Percentiles rank a stretch among this genome's conserved stretches.
phyloP scores from a whole-genome alignment of 441 rosid species.

The Iberis amara region DNA sequence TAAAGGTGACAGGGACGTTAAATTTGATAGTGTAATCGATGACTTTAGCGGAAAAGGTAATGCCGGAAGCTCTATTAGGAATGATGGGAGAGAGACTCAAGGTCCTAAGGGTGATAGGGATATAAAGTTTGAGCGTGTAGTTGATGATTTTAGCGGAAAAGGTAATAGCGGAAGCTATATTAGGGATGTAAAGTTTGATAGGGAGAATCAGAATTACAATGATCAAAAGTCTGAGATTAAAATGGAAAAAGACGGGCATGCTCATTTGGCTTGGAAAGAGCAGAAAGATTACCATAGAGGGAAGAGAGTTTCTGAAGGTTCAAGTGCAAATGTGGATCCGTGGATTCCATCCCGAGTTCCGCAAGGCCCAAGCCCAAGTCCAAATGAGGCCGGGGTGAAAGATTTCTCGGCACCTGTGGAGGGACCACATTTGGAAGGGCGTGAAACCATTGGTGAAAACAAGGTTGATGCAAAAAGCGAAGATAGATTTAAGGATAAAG shows the following conservation, averaged over 20 bases:
- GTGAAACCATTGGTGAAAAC: slow-evolving; percentile 80
- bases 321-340: slow-evolving; percentile 47
- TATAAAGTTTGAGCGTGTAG: slow-evolving; percentile 52
- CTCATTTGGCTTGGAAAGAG: slow-evolving; percentile 78
- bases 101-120: slow-evolving; percentile 60
- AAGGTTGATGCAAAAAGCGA: slow-evolving; percentile 73
- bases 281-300: slow-evolving; percentile 78
- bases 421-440: slow-evolving; percentile 53
- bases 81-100: slow-evolving; percentile 59
- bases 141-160: slow-evolving; percentile 44
- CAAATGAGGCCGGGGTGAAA: slow-evolving; percentile 48
- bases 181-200: slow-evolving; percentile 38
- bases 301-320: slow-evolving; percentile 60
- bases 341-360: slow-evolving; percentile 59
- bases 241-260: slow-evolving; percentile 65
- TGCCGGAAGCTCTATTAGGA: slow-evolving; percentile 31
- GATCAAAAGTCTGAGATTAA: slow-evolving; percentile 60
- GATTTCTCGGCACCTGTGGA: slow-evolving; percentile 57
- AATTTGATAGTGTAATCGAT: slow-evolving; percentile 58
- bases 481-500: slow-evolving; percentile 85
- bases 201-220: slow-evolving; percentile 40
- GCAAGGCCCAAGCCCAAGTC: slow-evolving; percentile 48
- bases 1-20: slow-evolving; percentile 62
- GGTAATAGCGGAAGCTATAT: slow-evolving; percentile 15
- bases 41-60: slow-evolving; percentile 31